Conservation (phyloP, 2,329 filamentous ascomycete genomes). For the Amylocarpus encephaloides region DNA sequence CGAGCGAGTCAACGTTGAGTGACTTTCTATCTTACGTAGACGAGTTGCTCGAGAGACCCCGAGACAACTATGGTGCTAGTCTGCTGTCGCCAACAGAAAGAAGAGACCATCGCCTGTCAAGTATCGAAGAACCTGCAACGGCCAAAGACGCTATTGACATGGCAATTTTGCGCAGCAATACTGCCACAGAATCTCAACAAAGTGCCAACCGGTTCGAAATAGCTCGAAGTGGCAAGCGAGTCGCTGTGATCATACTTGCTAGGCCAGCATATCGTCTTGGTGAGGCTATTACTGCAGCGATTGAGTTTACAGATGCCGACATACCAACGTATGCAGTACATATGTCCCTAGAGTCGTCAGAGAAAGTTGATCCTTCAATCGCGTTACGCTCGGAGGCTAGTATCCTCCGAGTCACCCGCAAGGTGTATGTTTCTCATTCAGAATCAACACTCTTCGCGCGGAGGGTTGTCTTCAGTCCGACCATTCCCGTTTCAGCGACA, state of each 20-base stretch:
- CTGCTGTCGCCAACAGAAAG: constrained; percentile 66
- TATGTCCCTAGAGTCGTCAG: constrained; percentile 76
- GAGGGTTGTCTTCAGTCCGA: constrained; percentile 71
- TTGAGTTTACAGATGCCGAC: constrained; percentile 75
- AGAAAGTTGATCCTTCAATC: constrained; percentile 72
- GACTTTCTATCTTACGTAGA: constrained; percentile 75
- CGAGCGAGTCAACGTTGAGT: constrained; percentile 38
- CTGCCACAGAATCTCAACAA: constrained; percentile 60
- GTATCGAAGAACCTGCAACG: constrained; percentile 50
- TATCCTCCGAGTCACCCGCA: constrained; percentile 79
- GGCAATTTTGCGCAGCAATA: constrained; percentile 78
- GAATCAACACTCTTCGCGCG: constrained; percentile 79
- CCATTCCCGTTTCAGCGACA: constrained; percentile 76
- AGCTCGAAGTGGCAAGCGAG: constrained; percentile 81
- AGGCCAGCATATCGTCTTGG: constrained; percentile 84
- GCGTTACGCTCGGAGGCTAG: constrained; percentile 81
- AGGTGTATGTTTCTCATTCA: constrained; percentile 68
- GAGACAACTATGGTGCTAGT: constrained; percentile 47
- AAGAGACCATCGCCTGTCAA: constrained; percentile 48
- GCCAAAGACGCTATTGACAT: constrained; percentile 85
- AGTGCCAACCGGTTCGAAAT: constrained; percentile 95
- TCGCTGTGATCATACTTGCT: constrained; percentile 83
- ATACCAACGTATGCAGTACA: constrained; percentile 83
- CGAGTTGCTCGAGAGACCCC: constrained; percentile 58
- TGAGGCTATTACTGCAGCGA: constrained; percentile 74